Conservation (phyloP, 805 yeast species). For the Sugiyamaella chiloensis region DNA sequence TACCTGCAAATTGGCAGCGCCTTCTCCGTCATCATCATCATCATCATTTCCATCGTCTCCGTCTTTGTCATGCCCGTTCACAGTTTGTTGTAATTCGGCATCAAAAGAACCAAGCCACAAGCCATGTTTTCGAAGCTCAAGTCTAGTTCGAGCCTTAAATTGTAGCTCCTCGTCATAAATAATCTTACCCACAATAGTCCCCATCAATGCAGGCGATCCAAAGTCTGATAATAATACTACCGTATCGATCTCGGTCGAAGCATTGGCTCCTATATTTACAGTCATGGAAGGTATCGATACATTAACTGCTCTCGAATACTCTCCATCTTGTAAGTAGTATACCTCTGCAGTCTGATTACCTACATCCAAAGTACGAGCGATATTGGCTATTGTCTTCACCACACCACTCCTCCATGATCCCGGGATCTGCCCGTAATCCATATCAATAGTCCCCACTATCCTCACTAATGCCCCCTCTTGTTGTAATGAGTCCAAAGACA, state of each 20-base stretch:
- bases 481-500: constrained; percentile 14
- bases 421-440: constrained; percentile 18
- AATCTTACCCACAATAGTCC: constrained; percentile 17
- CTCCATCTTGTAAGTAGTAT: constrained; percentile 13
- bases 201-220: constrained; percentile 20
- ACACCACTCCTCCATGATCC: constrained; percentile 11
- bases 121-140: constrained; percentile 18
- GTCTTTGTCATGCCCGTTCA: constrained; percentile 8
- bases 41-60: constrained; percentile 10
- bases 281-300: constrained; percentile 20
- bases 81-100: constrained; percentile 14
- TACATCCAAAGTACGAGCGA: constrained; percentile 9
- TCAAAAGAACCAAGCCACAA: constrained; percentile 17
- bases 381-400: constrained; percentile 11
- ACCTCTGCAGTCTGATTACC: constrained; percentile 13
- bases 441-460: constrained; percentile 15
- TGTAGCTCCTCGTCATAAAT: constrained; percentile 15
- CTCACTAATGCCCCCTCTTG: constrained; percentile 18
- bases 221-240: constrained; percentile 20
- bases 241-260: constrained; percentile 14
- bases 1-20: constrained; percentile 6
- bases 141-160: constrained; percentile 15
- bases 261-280: constrained; percentile 12
- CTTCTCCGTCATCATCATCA: constrained; percentile 5
- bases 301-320: constrained; percentile 13